phyloP scores from a whole-genome alignment of 2,329 filamentous ascomycete genomes.

The Drechslerella dactyloides region DNA sequence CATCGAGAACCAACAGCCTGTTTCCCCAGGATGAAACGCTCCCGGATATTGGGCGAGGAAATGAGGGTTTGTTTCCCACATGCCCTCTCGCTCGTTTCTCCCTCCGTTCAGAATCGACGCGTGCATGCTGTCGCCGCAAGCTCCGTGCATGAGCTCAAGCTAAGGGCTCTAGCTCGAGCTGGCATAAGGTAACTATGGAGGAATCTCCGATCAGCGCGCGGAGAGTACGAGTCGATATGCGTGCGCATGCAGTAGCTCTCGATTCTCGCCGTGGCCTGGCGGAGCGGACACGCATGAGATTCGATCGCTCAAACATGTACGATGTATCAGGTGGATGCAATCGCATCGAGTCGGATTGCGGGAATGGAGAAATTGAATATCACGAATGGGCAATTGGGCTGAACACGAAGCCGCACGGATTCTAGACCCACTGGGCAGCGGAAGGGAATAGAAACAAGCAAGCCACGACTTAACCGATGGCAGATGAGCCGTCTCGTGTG shows the following conservation, averaged over 20 bases:
- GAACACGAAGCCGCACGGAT: not conserved
- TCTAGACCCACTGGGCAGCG: not conserved
- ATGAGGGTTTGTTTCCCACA: not conserved
- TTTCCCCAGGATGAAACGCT: not conserved
- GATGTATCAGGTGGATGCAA: too few species aligned
- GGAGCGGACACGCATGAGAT: too few species aligned
- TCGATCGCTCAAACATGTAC: too few species aligned
- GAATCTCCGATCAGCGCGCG: too few species aligned
- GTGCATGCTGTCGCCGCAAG: not conserved
- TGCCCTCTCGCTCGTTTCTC: not conserved
- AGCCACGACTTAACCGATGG: not conserved
- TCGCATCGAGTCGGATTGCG: too few species aligned
- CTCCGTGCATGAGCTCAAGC: too few species aligned
- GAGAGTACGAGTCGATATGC: too few species aligned
- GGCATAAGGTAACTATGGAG: too few species aligned
- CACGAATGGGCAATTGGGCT: not conserved
- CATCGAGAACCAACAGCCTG: constrained; percentile 4
- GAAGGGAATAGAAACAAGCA: not conserved
- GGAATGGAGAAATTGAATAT: too few species aligned
- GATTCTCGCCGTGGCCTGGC: too few species aligned
- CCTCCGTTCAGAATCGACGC: not conserved
- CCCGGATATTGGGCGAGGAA: not conserved
- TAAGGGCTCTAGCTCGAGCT: too few species aligned
- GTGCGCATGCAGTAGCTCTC: too few species aligned
- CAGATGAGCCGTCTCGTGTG: constrained; percentile 2